These are phyloP conservation scores for Phytophthora cryptogea DNA, from an alignment of 352 stramenopile species.

Conservation along the genomic window DNA sequence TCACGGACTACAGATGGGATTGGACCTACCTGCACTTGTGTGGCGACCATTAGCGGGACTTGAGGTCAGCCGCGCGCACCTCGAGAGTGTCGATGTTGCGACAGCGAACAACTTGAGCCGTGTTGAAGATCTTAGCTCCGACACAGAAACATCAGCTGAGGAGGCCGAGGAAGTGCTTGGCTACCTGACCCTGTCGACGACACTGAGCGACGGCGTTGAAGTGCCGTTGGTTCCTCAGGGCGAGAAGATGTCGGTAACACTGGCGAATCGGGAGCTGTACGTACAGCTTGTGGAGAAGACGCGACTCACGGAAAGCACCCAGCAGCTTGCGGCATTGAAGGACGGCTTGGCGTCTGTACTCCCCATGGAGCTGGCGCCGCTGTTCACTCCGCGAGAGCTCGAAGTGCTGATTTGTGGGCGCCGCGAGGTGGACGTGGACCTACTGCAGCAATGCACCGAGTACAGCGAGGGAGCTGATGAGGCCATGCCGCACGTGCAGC, in stretches of 20 bases:
- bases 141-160: conserved; percentile 26
- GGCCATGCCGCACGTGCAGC: conserved; percentile 88
- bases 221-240: conserved; percentile 68
- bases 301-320: conserved; percentile 77
- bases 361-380: conserved; percentile 94
- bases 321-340: conserved; percentile 77
- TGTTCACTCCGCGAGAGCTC: conserved; percentile 97
- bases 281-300: conserved; percentile 72
- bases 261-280: conserved; percentile 63
- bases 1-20: conserved; percentile 95
- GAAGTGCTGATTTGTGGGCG: conserved; percentile 97
- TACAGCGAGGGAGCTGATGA: conserved; percentile 96
- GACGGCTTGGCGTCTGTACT: conserved; percentile 94
- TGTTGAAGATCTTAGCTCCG: conserved; percentile 58
- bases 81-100: conserved; percentile 84
- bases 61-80: conserved; percentile 70
- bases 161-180: conserved; percentile 62
- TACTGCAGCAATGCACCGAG: conserved; percentile 95
- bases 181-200: conserved; percentile 78
- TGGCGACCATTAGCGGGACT: conserved; percentile 87
- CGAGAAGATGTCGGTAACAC: conserved; percentile 70
- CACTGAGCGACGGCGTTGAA: conserved; percentile 81
- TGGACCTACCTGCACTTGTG: conserved; percentile 88
- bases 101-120: conserved; percentile 66
- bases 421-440: conserved; percentile 96